A percentile compares a stretch with the other conserved stretches of the same genome.
phyloP scores from a whole-genome alignment of 2,329 filamentous ascomycete species.

The Xylariales sp. region DNA sequence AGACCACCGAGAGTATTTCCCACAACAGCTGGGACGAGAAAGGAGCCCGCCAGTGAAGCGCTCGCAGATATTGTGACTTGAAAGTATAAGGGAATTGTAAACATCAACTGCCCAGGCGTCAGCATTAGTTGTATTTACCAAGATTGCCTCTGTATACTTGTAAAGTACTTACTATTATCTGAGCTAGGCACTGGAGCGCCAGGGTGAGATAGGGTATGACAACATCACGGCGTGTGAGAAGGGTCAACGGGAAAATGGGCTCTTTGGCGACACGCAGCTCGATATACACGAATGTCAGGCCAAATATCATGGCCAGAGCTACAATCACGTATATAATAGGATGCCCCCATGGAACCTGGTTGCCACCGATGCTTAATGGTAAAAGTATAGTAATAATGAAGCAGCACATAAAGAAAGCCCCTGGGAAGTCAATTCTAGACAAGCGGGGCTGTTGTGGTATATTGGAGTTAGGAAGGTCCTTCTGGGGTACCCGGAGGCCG shows the following conservation, averaged over 20 bases:
- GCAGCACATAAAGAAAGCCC: slow-evolving; percentile 5
- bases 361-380: slow-evolving; percentile 10
- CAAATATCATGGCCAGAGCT: background rate
- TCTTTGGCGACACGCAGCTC: slow-evolving; percentile 29
- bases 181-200: slow-evolving; percentile 15
- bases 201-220: slow-evolving; percentile 32
- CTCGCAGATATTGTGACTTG: slow-evolving; percentile 41
- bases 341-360: slow-evolving; percentile 8
- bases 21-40: slow-evolving; percentile 46
- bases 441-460: background rate
- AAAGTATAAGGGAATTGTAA: slow-evolving; percentile 48
- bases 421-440: slow-evolving; percentile 9
- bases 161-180: slow-evolving; percentile 8
- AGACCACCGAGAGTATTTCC: slow-evolving; percentile 48
- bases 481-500: slow-evolving; percentile 22
- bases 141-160: background rate
- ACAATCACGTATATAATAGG: slow-evolving; percentile 3
- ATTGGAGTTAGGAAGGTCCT: background rate
- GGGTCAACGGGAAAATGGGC: slow-evolving; percentile 37
- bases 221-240: slow-evolving; percentile 33
- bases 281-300: slow-evolving; percentile 8
- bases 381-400: slow-evolving; percentile 9
- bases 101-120: slow-evolving; percentile 32
- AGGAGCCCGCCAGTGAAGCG: slow-evolving; percentile 33
- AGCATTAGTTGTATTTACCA: background rate